Evolutionary conservation across 108 stramenopile species (phyloP), one percentile per base, ranked within the genome.

Genomic region (Aurantiochytrium sp.): DNA sequence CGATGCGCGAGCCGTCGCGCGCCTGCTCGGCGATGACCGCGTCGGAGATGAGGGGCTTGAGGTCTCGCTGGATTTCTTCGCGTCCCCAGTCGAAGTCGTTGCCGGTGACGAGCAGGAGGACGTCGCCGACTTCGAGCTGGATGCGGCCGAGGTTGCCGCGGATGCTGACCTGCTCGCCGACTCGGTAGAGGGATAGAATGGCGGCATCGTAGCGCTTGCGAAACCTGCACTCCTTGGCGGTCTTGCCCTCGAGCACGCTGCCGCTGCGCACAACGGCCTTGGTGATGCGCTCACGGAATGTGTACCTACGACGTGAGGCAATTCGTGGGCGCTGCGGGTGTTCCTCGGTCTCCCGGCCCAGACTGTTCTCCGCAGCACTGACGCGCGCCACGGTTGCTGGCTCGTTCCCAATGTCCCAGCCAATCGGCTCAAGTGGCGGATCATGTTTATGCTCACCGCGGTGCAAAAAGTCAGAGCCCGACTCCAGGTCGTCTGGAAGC

Each of bases 171-270:
- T 81, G n/a, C 39, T 48, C 30, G 30, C 73, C 73, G 12, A 24
- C 73, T 22, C 73, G 73, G 17, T 41, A 81, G 27, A 81, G 73
- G 1, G 73, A 81, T 24, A 81, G 45, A 81, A 81, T 81, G 39
- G 73, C 73, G 27, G 73, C 73, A 24, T 81, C 45, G 45, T 81
- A 81, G 42, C 39, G n/a, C 24, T 81, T 81, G 73, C 73, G 73
- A n/a, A 81, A 81, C 73, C 45, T 81, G 24, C n/a, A n/a, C 45
- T 81, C 73, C 45, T 81, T 81, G 42, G 73, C 73, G 17, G 73
- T 81, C 73, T 81, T 81, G 0, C 73, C 73, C 30, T 81, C 73
- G 27, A 81, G 45, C 27, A 6, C 19, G 73, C 73, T 48, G 45
- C 45, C 45, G 4, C 73, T 81, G 73, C 73, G 73, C 6, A 81